Evolutionary conservation across 352 stramenopile genomes (phyloP), one percentile per base, ranked within the genome.

Genomic region (Globisporangium nagaii): DNA sequence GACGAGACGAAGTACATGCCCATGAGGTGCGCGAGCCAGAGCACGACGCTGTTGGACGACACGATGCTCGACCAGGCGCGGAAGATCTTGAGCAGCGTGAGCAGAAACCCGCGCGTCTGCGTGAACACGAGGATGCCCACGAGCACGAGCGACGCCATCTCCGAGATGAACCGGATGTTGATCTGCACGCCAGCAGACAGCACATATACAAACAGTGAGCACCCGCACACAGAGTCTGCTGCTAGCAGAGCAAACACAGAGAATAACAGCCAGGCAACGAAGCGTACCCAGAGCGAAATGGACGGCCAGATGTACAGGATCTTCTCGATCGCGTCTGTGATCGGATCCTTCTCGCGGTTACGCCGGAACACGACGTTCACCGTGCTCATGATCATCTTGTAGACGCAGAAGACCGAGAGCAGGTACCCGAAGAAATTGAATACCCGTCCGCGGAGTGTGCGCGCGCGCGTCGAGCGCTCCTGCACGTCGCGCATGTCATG

Each of bases 1-100:
- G 83, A 90, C 28, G 83, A 93, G 31, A 93, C 75, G 57, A 93
- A 93, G 63, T 93, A 93, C 80, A 90, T 93, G 13, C 83, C 83
- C 83, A 90, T 93, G 37, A 93, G 70, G 34, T 93, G 78, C 15
- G 83, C 83, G 27, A 93, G 66, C 76, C 73, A 90, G 3, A 93
- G 69, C 35, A 90, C 83, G 58, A 91, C 79, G 47, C 80, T 90
- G 55, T 91, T 91, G 32, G 79, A 90, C 3, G 80, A 91, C 19
- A 90, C 80, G 40, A 78, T 91, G 60, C 73, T 90, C 6, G 83
- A 93, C 62, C 84, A 93, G 0, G 73, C 68, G 32, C 80, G 80
- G 57, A 93, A 93, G 35, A 89, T 79, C 62, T 93, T 88, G 37
- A 88, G 60, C 37, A 88, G 60, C 17, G 76, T 90, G 28, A 93